These are phyloP conservation scores for Colletotrichum endophyticum DNA, from an alignment of 2,329 filamentous ascomycete genomes.

Conservation along the genomic window DNA sequence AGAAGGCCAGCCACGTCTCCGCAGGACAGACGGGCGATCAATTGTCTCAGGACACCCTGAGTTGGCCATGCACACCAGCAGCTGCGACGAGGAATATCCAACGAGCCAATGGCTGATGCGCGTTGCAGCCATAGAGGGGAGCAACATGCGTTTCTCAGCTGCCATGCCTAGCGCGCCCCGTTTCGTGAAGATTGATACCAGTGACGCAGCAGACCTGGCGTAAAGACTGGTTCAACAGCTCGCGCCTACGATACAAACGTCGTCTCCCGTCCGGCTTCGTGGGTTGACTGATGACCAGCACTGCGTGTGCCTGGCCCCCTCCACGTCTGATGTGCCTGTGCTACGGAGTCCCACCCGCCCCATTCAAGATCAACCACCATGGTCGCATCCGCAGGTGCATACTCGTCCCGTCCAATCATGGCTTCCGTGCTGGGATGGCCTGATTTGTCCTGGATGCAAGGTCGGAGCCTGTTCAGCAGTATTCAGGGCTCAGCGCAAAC, in stretches of 20 bases:
- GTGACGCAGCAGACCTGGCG: not conserved
- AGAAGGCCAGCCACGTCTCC: slow-evolving; percentile 1
- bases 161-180: not conserved
- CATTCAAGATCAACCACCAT: not conserved
- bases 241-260: not conserved
- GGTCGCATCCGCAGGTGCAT: not conserved
- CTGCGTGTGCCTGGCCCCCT: not conserved
- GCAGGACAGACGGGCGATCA: slow-evolving; percentile 8
- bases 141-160: not conserved
- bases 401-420: not conserved
- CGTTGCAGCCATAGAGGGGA: slow-evolving; percentile 9
- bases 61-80: slow-evolving; percentile 12
- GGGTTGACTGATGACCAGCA: not conserved
- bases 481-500: not conserved
- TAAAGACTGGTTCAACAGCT: not conserved
- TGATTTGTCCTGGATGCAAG: slow-evolving; percentile 3
- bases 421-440: slow-evolving; percentile 4
- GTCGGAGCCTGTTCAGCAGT: not conserved
- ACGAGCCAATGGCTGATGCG: not conserved
- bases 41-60: slow-evolving; percentile 11
- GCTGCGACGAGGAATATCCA: not conserved
- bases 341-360: not conserved
- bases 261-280: not conserved
- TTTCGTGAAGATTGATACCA: not conserved
- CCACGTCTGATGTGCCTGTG: not conserved